Evolutionary conservation across 2,329 filamentous ascomycete species (phyloP).

Genomic region (Lasiodiplodia citricola): DNA sequence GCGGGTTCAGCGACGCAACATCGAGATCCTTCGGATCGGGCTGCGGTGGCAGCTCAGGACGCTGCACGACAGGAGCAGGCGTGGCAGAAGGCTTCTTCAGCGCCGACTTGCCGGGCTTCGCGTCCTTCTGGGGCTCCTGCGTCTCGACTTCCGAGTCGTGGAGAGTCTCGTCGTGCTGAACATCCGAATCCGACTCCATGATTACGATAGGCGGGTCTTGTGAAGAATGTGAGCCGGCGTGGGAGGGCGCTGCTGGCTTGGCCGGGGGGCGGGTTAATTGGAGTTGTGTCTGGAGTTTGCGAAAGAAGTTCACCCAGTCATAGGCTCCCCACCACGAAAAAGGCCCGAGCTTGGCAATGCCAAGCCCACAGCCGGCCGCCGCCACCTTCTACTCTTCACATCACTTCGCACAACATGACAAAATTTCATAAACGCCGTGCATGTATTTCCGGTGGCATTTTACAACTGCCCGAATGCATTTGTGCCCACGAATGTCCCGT

Average conservation of each 20-base stretch:
- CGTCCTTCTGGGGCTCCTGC: slow-evolving; percentile 56
- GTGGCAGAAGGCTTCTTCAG: slow-evolving; percentile 75
- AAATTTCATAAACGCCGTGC: too few relatives aligned
- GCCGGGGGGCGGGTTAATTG: slow-evolving; percentile 13
- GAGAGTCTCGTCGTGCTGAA: slow-evolving; percentile 47
- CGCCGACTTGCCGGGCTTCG: slow-evolving; percentile 67
- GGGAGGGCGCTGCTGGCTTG: slow-evolving; percentile 1
- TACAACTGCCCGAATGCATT: too few relatives aligned
- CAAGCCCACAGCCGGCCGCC: slow-evolving; percentile 10
- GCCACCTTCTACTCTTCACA: not conserved
- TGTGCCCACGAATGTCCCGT: too few relatives aligned
- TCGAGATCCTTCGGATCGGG: slow-evolving; percentile 91
- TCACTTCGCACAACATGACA: too few relatives aligned
- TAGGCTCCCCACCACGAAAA: slow-evolving; percentile 15
- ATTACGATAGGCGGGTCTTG: slow-evolving; percentile 29
- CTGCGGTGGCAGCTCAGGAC: slow-evolving; percentile 80
- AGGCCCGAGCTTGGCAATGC: slow-evolving; percentile 21
- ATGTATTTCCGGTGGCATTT: too few relatives aligned
- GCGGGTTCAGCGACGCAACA: slow-evolving; percentile 76
- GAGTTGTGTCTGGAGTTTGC: slow-evolving; percentile 8
- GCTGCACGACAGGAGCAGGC: slow-evolving; percentile 57
- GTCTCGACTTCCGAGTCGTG: slow-evolving; percentile 78
- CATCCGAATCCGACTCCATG: slow-evolving; percentile 50
- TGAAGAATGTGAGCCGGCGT: not conserved
- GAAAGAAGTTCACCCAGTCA: slow-evolving; percentile 26